Conservation (phyloP, 2,329 filamentous ascomycete genomes). For the Epichloe sibirici region DNA sequence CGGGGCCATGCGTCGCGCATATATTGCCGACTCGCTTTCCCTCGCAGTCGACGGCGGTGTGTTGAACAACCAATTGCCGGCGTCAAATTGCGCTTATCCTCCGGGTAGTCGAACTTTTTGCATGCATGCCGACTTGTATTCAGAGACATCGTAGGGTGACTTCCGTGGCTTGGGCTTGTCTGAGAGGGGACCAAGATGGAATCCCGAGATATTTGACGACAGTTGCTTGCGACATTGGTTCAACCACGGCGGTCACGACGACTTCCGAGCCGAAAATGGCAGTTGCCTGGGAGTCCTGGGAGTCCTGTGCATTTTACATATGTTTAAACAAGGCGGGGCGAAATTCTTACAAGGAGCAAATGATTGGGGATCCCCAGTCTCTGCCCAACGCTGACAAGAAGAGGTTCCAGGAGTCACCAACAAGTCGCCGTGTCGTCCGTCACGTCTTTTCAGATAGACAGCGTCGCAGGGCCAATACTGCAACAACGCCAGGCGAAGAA, state of each 20-base stretch:
- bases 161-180: not conserved
- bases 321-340: no score
- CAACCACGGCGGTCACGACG: not conserved
- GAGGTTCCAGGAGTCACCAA: no score
- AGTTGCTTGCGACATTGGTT: not conserved
- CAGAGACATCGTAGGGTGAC: not conserved
- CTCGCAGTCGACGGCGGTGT: not conserved
- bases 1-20: not conserved
- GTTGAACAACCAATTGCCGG: slow-evolving; percentile 1
- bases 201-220: not conserved
- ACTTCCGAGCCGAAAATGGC: not conserved
- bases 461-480: no score
- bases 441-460: no score
- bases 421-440: no score
- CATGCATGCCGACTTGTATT: not conserved
- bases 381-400: no score
- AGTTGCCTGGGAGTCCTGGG: not conserved
- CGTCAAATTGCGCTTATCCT: not conserved
- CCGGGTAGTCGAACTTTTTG: not conserved
- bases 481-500: no score
- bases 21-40: not conserved
- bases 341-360: not conserved
- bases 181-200: not conserved
- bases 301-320: no score
- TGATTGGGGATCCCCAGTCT: not conserved